Evolutionary conservation across 306 rosid genomes (phyloP), one percentile per base, ranked within the genome.

Genomic region (Boehmeria nivea): DNA sequence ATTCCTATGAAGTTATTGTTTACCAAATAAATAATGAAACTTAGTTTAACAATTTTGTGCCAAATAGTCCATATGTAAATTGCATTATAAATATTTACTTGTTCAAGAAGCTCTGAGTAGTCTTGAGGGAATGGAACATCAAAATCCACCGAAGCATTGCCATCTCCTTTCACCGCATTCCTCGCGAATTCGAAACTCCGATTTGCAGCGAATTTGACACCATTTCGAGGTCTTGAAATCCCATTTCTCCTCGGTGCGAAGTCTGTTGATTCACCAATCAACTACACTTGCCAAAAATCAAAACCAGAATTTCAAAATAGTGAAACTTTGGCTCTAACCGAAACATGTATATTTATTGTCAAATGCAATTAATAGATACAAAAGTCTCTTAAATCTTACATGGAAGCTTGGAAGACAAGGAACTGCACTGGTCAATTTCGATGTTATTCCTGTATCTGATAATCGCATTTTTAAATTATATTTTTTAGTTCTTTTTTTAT

Each of bases 101-200:
- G 98, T 61, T 82, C 70, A 36, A 91, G 86, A 78, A 91, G 98
- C 64, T 87, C 78, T 39, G 81, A 40, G 54, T 91, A 91, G 76
- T 91, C 95, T 21, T 25, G 43, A 45, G 96, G 98, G 62, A 91
- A 70, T 37, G 83, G 73, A 17, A 78, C 85, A 62, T 84, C 84
- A 36, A 63, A 43, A 9, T 55, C 83, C 37, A 77, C 56, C 12
- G 90, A 78, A 12, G 70, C 60, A 51, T 51, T 71, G 58, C 75
- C 60, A 22, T 72, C 83, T 44, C 78, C 69, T 0, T 77, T 67
- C 58, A 55, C 78, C 63, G 82, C 80, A 56, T 50, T 74, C 43
- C 67, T 47, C 26, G 63, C 54, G 23, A 64, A 31, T 43, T 64
- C 69, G 31, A 42, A 51, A 61, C 33, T 60, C 53, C 55, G 56